These are phyloP conservation scores for Aspergillus incahuasiensis DNA, from an alignment of 495 filamentous ascomycete genomes.

Conservation along the genomic window DNA sequence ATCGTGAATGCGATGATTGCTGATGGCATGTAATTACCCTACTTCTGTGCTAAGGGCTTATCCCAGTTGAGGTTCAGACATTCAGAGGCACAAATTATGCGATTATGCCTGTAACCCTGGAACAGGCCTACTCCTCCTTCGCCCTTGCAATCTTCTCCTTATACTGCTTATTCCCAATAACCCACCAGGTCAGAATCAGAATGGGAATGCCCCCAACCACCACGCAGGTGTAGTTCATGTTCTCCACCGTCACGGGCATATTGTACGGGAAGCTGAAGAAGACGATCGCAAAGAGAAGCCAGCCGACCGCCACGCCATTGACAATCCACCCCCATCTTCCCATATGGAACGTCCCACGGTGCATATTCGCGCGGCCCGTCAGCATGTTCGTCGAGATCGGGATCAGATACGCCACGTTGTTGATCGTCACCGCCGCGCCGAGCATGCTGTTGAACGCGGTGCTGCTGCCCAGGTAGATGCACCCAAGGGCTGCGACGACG, in stretches of 20 bases:
- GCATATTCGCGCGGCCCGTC: slow-evolving; percentile 27
- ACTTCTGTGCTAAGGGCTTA: neutral
- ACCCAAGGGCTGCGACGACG: slow-evolving; percentile 60
- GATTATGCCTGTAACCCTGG: too few species aligned
- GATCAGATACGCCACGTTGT: slow-evolving; percentile 33
- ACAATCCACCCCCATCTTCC: slow-evolving; percentile 27
- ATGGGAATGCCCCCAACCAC: slow-evolving; percentile 55
- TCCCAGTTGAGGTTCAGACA: too few species aligned
- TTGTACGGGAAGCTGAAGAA: slow-evolving; percentile 70
- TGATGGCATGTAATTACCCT: slow-evolving; percentile 5
- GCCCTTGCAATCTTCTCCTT: slow-evolving; percentile 22
- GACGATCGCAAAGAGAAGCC: slow-evolving; percentile 43
- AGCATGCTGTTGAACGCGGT: slow-evolving; percentile 67
- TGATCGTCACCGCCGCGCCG: slow-evolving; percentile 51
- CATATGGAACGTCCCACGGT: slow-evolving; percentile 29
- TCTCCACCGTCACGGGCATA: slow-evolving; percentile 44
- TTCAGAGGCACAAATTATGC: too few species aligned
- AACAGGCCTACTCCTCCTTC: slow-evolving; percentile 18
- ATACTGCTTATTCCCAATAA: slow-evolving; percentile 29
- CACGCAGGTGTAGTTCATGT: slow-evolving; percentile 68
- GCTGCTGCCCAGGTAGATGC: slow-evolving; percentile 61
- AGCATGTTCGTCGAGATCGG: slow-evolving; percentile 32
- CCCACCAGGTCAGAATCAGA: slow-evolving; percentile 36
- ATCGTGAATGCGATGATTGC: slow-evolving; percentile 9
- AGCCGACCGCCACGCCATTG: slow-evolving; percentile 28